Base-by-base conservation (phyloP, 768 basidiomycete species). In the Lentinula sp. region DNA sequence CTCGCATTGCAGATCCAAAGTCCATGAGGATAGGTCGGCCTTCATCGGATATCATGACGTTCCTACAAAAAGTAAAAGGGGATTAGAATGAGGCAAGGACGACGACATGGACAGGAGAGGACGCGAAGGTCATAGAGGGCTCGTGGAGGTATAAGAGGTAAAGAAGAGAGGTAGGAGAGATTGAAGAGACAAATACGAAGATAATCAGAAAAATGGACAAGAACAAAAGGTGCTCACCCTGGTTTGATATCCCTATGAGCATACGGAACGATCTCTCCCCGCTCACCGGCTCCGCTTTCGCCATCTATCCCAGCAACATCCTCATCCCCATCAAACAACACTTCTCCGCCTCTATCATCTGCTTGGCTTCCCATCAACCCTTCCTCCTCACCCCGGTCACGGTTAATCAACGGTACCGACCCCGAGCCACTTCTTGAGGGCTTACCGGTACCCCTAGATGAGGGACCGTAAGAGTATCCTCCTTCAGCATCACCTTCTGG, bases 191-290 rank as follows among this genome's bases (percentile, higher is more conserved):
- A 48, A 48, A 4, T 9, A 15, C 15, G 39, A 41, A 10, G 13
- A 6, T 10, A 15, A 15, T 12, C 39, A 23, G 6, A 23, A 23
- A n/a, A 48, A 16, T 3, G 18, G n/a, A 48, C 9, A 33, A 0
- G 49, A 32, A 50, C 9, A 33, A 33, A 50, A 32, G 28, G 39
- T 18, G 76, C 89, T 66, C 67, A 95, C 95, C 87, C 95, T 49
- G 95, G 96, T 76, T 99, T 99, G 67, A 98, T 78, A 75, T 99
- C 97, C 59, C 97, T 81, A 73, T 99, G 97, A 1, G 96, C 96
- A 71, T 95, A 99, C 1, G 97, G 95, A 7, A 93, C 82, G 33
- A 88, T 71, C 65, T 88, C 87, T 2, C 79, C 79, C 3, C 76
- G 66, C 10, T 66, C 71, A 18, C 67, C 71, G 28, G 66, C 66